Evolutionary conservation across 1,284 basidiomycete species (phyloP).

Genomic region (Macrocystidia cucumis): DNA sequence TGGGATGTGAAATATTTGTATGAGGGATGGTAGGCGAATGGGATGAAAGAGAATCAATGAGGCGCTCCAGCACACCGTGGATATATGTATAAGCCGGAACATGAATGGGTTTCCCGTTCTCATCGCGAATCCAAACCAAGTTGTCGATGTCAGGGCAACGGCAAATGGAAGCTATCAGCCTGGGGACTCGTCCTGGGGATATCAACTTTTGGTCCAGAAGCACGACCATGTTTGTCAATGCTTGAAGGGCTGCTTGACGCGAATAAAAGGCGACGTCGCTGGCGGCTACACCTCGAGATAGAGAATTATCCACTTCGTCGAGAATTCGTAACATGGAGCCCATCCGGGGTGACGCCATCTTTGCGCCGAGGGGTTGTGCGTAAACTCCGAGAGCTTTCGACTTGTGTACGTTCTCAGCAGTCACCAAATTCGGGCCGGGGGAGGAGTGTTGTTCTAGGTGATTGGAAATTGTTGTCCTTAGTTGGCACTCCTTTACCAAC

Average conservation of each 20-base stretch:
- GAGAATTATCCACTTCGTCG: constrained; percentile 11
- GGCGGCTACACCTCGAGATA: constrained; percentile 9
- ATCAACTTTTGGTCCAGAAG: constrained; percentile 43
- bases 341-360: too few relatives aligned
- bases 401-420: constrained; percentile 4
- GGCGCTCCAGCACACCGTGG: constrained; percentile 42
- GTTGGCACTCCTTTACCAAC: constrained; percentile 57
- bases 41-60: constrained; percentile 28
- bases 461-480: constrained; percentile 11
- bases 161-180: constrained; percentile 41
- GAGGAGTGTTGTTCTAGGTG: constrained; percentile 5
- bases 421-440: constrained; percentile 6
- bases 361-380: constrained; percentile 6
- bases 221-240: constrained; percentile 48
- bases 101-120: constrained; percentile 17
- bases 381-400: constrained; percentile 5
- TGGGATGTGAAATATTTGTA: constrained; percentile 5
- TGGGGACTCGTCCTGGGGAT: constrained; percentile 32
- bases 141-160: constrained; percentile 37
- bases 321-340: constrained; percentile 13
- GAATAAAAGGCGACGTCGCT: constrained; percentile 11
- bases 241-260: constrained; percentile 36
- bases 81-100: constrained; percentile 49
- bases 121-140: constrained; percentile 33
- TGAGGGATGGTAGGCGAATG: constrained; percentile 10